phyloP scores from a whole-genome alignment of 1,284 basidiomycete genomes.

The Entoloma clypeatum region DNA sequence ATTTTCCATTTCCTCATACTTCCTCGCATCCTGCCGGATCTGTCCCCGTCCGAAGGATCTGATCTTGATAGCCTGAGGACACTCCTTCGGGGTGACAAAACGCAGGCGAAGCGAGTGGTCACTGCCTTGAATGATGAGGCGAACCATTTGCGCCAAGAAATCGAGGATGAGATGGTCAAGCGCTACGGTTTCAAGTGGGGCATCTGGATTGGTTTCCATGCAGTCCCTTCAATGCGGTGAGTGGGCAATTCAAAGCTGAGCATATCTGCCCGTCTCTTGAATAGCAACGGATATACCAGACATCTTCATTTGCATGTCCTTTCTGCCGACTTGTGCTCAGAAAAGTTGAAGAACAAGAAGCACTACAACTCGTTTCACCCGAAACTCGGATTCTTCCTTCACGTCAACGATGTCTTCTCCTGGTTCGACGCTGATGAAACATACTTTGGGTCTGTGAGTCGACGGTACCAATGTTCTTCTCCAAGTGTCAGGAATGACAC shows the following conservation, averaged over 20 bases:
- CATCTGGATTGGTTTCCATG: constrained; percentile 85
- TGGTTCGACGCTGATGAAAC: constrained; percentile 68
- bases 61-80: constrained; percentile 56
- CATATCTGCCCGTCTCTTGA: constrained; percentile 4
- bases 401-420: constrained; percentile 67
- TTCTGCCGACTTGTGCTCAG: constrained; percentile 77
- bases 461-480: constrained; percentile 1
- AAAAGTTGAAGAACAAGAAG: constrained; percentile 83
- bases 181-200: constrained; percentile 79
- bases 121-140: constrained; percentile 55
- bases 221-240: constrained; percentile 73
- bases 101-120: constrained; percentile 53
- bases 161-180: constrained; percentile 80
- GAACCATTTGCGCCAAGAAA: constrained; percentile 49
- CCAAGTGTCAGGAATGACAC: constrained; percentile 1
- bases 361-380: constrained; percentile 96
- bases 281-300: constrained; percentile 46
- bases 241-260: constrained; percentile 24
- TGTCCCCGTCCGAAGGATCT: constrained; percentile 26
- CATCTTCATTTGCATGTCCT: constrained; percentile 88
- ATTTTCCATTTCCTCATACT: constrained; percentile 82
- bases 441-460: constrained; percentile 46
- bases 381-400: constrained; percentile 81
- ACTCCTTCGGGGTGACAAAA: constrained; percentile 56
- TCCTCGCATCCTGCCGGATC: constrained; percentile 49